phyloP scores from a whole-genome alignment of 2,329 filamentous ascomycete genomes.

The Ramichloridium luteum region DNA sequence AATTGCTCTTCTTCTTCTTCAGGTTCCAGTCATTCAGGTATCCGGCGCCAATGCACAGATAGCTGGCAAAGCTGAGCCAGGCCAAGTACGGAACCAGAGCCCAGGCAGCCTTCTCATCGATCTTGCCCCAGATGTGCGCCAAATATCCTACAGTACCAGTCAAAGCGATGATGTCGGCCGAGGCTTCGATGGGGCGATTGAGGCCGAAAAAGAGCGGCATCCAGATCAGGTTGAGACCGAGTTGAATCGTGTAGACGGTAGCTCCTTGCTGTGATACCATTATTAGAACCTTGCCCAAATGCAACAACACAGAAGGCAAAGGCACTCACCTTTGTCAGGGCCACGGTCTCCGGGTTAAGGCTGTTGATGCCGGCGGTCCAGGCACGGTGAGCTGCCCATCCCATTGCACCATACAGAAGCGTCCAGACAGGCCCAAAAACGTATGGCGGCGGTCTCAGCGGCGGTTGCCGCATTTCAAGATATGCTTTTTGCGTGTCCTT shows the following conservation, averaged over 20 bases:
- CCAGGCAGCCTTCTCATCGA: conserved; percentile 63
- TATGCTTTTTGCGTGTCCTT: conserved; percentile 51
- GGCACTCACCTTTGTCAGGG: conserved; percentile 42
- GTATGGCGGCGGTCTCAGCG: conserved; percentile 44
- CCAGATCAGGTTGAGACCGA: conserved; percentile 76
- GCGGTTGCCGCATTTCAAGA: conserved; percentile 52
- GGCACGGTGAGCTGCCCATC: conserved; percentile 74
- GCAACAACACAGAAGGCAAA: neutral
- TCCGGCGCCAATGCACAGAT: conserved; percentile 46
- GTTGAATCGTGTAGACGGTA: conserved; percentile 74
- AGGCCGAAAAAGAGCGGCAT: conserved; percentile 87
- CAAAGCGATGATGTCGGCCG: conserved; percentile 61
- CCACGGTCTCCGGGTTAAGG: conserved; percentile 42
- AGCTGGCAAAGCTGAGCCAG: conserved; percentile 82
- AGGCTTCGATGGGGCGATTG: conserved; percentile 59
- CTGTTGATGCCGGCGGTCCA: conserved; percentile 51
- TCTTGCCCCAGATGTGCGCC: conserved; percentile 60
- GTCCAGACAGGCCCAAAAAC: conserved; percentile 50
- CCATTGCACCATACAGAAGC: conserved; percentile 57
- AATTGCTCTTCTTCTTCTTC: conserved; percentile 17
- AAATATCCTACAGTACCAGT: conserved; percentile 62
- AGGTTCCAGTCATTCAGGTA: conserved; percentile 32
- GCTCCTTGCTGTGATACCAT: conserved; percentile 42
- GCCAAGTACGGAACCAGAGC: conserved; percentile 68
- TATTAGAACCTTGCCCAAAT: conserved; percentile 1